These are phyloP conservation scores for Basipetospora chlamydospora DNA, from an alignment of 2,329 filamentous ascomycete species.

Conservation along the genomic window DNA sequence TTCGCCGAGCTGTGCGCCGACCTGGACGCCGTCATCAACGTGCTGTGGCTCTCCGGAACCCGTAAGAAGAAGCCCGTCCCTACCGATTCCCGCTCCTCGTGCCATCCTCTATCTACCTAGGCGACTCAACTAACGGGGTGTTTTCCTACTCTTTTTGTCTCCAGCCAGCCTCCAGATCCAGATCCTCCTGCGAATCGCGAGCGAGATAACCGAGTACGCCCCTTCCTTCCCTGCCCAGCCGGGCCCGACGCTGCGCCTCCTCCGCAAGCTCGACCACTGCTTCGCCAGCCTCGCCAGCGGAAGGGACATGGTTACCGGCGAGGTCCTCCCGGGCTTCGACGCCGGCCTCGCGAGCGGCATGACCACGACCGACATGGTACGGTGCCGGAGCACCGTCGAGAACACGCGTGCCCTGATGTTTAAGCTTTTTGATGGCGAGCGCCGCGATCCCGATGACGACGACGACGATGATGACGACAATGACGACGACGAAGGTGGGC, in stretches of 20 bases:
- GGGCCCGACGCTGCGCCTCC: slow-evolving; percentile 50
- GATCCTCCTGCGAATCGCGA: slow-evolving; percentile 65
- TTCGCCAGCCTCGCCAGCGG: slow-evolving; percentile 64
- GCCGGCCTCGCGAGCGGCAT: slow-evolving; percentile 47
- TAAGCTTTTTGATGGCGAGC: slow-evolving; percentile 15
- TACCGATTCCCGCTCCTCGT: too few relatives aligned
- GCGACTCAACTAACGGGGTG: too few relatives aligned
- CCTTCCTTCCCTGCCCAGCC: slow-evolving; percentile 50
- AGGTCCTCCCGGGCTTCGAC: slow-evolving; percentile 56
- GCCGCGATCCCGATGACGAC: slow-evolving; percentile 27
- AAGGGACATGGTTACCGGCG: slow-evolving; percentile 48
- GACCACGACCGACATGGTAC: slow-evolving; percentile 72
- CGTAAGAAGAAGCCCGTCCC: slow-evolving; percentile 41
- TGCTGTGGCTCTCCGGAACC: slow-evolving; percentile 77
- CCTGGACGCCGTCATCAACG: slow-evolving; percentile 58
- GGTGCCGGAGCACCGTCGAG: slow-evolving; percentile 69
- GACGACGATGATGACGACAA: slow-evolving; percentile 23
- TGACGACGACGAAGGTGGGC: slow-evolving; percentile 21
- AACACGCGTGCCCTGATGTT: slow-evolving; percentile 52
- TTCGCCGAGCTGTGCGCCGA: slow-evolving; percentile 62
- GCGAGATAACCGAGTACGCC: slow-evolving; percentile 58
- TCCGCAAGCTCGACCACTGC: slow-evolving; percentile 69
- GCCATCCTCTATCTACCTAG: too few relatives aligned
- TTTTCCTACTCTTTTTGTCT: not conserved
- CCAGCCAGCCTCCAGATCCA: slow-evolving; percentile 70